A percentile compares a stretch with the other conserved stretches of the same genome.
phyloP scores from a whole-genome alignment of 495 filamentous ascomycete species.

The Podospora tetraspora region DNA sequence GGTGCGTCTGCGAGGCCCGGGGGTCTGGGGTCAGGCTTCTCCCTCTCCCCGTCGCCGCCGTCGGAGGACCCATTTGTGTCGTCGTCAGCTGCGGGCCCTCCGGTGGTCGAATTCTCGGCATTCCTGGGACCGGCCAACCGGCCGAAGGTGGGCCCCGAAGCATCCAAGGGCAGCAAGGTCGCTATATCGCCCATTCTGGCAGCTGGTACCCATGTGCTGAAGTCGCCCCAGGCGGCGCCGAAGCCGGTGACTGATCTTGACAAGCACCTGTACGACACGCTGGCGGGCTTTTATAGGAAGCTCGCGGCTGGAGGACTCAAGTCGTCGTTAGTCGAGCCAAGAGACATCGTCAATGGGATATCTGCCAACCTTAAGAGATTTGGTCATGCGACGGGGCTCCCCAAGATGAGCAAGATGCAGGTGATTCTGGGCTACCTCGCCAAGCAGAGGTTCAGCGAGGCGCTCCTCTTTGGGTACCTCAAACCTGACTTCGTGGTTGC shows the following conservation, averaged over 20 bases:
- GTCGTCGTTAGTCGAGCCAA: background rate
- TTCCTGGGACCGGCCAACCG: background rate
- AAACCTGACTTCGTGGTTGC: slow-evolving; percentile 9
- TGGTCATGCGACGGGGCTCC: slow-evolving; percentile 6
- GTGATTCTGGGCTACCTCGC: slow-evolving; percentile 2
- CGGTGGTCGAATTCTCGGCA: background rate
- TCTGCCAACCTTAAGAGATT: background rate
- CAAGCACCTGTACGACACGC: background rate
- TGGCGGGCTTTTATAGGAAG: background rate
- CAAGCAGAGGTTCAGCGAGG: slow-evolving; percentile 23
- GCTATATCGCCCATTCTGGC: background rate
- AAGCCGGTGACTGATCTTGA: background rate
- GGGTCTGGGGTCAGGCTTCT: background rate
- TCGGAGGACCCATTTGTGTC: background rate
- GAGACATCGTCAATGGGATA: background rate
- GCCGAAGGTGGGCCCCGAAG: background rate
- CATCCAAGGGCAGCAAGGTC: background rate
- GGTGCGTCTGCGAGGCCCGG: background rate
- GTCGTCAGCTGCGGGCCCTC: background rate
- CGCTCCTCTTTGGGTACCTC: slow-evolving; percentile 22
- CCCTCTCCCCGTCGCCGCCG: background rate
- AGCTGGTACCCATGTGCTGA: background rate
- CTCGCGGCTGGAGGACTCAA: background rate
- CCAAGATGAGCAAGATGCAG: slow-evolving; percentile 21
- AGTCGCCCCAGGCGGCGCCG: background rate